phyloP scores from a whole-genome alignment of 225 moss, liverwort and hornwort species.

The Neckera pumila region DNA sequence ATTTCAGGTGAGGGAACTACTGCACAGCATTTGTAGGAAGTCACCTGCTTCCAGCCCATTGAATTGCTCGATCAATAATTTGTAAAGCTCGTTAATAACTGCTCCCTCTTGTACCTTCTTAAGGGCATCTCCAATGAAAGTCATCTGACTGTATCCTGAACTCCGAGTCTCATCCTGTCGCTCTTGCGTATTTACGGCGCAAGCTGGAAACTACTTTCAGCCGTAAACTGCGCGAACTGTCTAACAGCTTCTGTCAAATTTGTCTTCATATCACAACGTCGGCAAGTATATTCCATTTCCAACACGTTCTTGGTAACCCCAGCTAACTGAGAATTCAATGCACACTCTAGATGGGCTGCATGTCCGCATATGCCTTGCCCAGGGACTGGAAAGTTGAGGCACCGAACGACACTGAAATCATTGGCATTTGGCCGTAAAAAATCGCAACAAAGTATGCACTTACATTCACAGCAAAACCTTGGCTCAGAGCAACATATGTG shows the following conservation, averaged over 20 bases:
- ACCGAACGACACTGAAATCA: conserved; percentile 46
- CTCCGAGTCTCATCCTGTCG: conserved; percentile 35
- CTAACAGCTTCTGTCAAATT: conserved; percentile 49
- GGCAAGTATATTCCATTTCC: conserved; percentile 75
- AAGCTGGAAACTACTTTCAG: conserved; percentile 40
- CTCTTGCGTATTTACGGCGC: conserved; percentile 46
- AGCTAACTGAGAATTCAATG: conserved; percentile 50
- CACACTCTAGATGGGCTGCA: conserved; percentile 82
- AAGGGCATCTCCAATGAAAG: conserved; percentile 30
- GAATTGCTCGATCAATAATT: conserved; percentile 37
- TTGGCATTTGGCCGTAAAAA: conserved; percentile 27
- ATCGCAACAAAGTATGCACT: conserved; percentile 69
- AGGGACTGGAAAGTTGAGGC: conserved; percentile 25
- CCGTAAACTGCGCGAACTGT: conserved; percentile 20
- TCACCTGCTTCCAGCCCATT: conserved; percentile 58
- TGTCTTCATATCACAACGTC: conserved; percentile 72
- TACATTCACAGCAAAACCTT: conserved; percentile 64
- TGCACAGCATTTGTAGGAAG: not conserved
- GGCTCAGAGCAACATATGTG: conserved; percentile 72
- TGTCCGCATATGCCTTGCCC: conserved; percentile 56
- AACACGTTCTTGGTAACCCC: conserved; percentile 53
- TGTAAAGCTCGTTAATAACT: conserved; percentile 26
- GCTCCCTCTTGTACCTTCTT: conserved; percentile 49
- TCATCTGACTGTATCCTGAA: conserved; percentile 26
- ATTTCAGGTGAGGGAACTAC: not conserved